Percentiles rank a stretch among this genome's conserved stretches.
Evolutionary conservation across 2,329 filamentous ascomycete species (phyloP).

Genomic region (Penicillium brasilianum): DNA sequence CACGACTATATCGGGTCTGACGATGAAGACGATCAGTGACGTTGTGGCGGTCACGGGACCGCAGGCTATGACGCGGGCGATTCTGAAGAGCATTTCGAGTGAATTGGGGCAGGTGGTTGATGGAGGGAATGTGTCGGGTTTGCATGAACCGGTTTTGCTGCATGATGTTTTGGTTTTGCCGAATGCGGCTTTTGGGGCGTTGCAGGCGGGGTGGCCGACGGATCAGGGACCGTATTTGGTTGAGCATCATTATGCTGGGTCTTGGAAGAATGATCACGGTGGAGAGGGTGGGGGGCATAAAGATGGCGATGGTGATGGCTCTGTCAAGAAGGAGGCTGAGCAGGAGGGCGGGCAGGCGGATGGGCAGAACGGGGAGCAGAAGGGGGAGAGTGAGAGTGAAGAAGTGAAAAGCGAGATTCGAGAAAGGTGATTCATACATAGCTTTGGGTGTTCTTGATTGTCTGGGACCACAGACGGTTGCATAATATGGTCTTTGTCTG

Average conservation of each 20-base stretch:
- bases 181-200: conserved; percentile 21
- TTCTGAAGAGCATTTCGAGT: conserved; percentile 15
- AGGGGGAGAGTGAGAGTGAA: neutral
- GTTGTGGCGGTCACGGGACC: conserved; percentile 23
- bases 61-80: conserved; percentile 21
- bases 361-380: neutral
- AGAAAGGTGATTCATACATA: neutral
- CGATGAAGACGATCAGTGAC: conserved; percentile 21
- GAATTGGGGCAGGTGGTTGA: conserved; percentile 8
- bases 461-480: neutral
- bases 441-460: neutral
- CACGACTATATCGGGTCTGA: conserved; percentile 10
- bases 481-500: neutral
- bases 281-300: conserved; percentile 6
- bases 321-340: neutral
- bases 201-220: conserved; percentile 15
- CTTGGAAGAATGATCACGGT: conserved; percentile 23
- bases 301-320: too few relatives aligned
- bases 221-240: conserved; percentile 21
- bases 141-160: conserved; percentile 17
- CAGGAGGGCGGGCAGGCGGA: too few relatives aligned
- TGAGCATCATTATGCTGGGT: conserved; percentile 25
- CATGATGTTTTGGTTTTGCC: conserved; percentile 25
- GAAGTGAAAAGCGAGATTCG: neutral
- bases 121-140: conserved; percentile 9